These are phyloP conservation scores for Tulasnella sp. DNA, from an alignment of 768 basidiomycete species.

Conservation along the genomic window DNA sequence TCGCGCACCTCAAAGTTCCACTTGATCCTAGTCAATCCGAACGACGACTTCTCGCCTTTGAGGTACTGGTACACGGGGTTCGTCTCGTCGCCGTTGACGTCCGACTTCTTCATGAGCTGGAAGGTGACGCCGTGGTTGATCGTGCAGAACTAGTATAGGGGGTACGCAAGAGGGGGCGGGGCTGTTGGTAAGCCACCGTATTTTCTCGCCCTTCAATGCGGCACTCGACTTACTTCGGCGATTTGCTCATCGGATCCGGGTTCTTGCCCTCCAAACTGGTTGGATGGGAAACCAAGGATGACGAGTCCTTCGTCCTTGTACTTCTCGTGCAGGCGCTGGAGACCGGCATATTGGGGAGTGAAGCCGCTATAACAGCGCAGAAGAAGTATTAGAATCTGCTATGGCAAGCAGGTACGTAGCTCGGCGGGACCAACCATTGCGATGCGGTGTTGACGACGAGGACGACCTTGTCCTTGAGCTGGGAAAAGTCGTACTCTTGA, in stretches of 20 bases:
- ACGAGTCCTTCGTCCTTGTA: conserved; percentile 65
- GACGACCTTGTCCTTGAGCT: conserved; percentile 59
- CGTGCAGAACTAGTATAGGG: conserved; percentile 50
- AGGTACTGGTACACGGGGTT: conserved; percentile 73
- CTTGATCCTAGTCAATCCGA: conserved; percentile 67
- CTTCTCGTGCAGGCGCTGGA: conserved; percentile 74
- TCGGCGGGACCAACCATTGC: conserved; percentile 55
- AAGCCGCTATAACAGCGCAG: conserved; percentile 47
- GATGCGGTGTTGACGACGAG: conserved; percentile 72
- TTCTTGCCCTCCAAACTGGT: conserved; percentile 52
- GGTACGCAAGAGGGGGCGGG: too few species aligned
- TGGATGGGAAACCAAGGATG: conserved; percentile 86
- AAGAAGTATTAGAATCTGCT: neutral
- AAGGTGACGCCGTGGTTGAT: conserved; percentile 83
- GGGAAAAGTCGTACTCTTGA: conserved; percentile 47
- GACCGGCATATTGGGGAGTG: conserved; percentile 51
- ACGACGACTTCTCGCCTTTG: conserved; percentile 64
- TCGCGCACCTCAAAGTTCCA: conserved; percentile 87
- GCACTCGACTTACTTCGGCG: conserved; percentile 24
- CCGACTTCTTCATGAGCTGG: conserved; percentile 84
- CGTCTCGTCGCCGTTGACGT: conserved; percentile 79
- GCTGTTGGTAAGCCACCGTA: neutral
- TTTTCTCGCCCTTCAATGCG: neutral
- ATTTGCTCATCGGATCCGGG: conserved; percentile 72
- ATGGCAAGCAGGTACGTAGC: too few species aligned